Conservation (phyloP, 2,329 filamentous ascomycete genomes). For the Claviceps africana region DNA sequence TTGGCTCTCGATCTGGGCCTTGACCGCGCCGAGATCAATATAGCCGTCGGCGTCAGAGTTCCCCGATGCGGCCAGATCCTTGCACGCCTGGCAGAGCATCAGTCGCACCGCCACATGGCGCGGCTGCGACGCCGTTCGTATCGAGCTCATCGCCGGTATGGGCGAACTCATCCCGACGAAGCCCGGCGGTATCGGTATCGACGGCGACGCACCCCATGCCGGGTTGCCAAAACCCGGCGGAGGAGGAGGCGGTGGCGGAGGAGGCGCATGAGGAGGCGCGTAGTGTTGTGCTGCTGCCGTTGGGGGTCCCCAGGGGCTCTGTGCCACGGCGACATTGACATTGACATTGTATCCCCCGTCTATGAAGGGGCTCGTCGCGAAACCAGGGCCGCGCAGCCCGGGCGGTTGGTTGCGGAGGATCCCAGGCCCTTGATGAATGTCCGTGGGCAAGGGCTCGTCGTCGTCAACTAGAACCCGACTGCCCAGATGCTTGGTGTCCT, state of each 20-base stretch:
- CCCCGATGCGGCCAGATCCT: constrained; percentile 33
- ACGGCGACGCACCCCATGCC: constrained; percentile 24
- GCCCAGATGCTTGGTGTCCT: constrained; percentile 68
- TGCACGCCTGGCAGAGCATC: constrained; percentile 67
- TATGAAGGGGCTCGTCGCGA: constrained; percentile 27
- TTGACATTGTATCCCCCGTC: constrained; percentile 23
- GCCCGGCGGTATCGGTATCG: constrained; percentile 18
- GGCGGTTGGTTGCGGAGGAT: constrained; percentile 36
- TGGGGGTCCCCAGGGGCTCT: constrained; percentile 29
- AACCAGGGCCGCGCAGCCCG: constrained; percentile 27
- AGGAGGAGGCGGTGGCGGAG: constrained; percentile 13
- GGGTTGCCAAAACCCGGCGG: constrained; percentile 33
- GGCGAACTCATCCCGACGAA: constrained; percentile 22
- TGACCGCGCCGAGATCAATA: constrained; percentile 53
- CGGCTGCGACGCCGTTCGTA: constrained; percentile 33
- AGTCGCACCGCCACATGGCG: constrained; percentile 56
- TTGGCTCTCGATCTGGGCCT: constrained; percentile 50
- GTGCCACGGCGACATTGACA: constrained; percentile 10
- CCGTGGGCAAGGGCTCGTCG: constrained; percentile 37
- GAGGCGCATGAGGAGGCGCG: neutral
- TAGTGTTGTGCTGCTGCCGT: constrained; percentile 19
- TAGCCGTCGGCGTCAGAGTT: constrained; percentile 44
- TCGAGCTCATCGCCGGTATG: constrained; percentile 14
- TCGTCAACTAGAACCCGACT: constrained; percentile 81
- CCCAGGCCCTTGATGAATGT: constrained; percentile 12